Evolutionary conservation across 805 yeast species (phyloP).

Genomic region (Myxozyma geophila): DNA sequence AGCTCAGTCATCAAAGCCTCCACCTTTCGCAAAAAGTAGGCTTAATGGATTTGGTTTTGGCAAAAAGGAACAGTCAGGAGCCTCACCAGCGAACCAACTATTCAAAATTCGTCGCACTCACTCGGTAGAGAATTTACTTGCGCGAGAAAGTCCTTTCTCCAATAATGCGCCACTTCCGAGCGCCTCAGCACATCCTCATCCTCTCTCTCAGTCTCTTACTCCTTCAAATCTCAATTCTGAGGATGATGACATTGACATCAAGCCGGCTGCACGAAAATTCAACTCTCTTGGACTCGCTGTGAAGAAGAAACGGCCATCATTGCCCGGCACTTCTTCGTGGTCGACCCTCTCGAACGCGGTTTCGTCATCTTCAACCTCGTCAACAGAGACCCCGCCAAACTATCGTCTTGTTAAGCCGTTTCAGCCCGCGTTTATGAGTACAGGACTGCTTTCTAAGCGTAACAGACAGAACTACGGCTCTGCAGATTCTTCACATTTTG

Average conservation of each 20-base stretch:
- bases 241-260: conserved; percentile 25
- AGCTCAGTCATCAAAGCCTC: not conserved
- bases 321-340: conserved; percentile 24
- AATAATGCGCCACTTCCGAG: conserved; percentile 30
- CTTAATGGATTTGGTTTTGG: conserved; percentile 4
- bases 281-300: conserved; percentile 5
- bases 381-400: conserved; percentile 55
- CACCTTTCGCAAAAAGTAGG: conserved; percentile 18
- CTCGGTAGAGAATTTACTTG: conserved; percentile 35
- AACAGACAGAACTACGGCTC: conserved; percentile 48
- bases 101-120: conserved; percentile 39
- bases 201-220: conserved; percentile 37
- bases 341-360: conserved; percentile 21
- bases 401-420: conserved; percentile 79
- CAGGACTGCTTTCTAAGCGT: conserved; percentile 72
- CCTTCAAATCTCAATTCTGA: conserved; percentile 20
- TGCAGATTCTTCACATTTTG: conserved; percentile 40
- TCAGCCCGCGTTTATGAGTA: conserved; percentile 78
- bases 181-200: conserved; percentile 30
- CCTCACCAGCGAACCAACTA: conserved; percentile 20
- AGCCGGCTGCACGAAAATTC: conserved; percentile 1
- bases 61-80: conserved; percentile 8
- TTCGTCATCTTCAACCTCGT: conserved; percentile 4
- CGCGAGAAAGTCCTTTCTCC: conserved; percentile 34
- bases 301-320: conserved; percentile 30